Percentiles rank a stretch among this genome's conserved stretches.
Evolutionary conservation across 768 basidiomycete species (phyloP).

Genomic region (Porphyrellus cyaneotinctus): DNA sequence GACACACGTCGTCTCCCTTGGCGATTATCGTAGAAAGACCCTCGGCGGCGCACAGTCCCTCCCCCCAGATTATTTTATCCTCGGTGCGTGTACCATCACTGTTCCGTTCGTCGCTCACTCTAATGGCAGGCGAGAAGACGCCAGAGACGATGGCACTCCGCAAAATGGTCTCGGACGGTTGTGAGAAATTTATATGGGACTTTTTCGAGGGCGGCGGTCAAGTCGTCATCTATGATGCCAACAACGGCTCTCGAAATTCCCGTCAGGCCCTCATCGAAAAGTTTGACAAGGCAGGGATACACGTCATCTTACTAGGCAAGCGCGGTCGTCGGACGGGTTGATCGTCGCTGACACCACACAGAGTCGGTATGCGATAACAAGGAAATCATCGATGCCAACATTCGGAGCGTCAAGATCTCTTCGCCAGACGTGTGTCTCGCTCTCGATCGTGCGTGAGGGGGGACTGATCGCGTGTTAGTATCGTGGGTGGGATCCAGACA

Average conservation of each 20-base stretch:
- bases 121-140: constrained; percentile 64
- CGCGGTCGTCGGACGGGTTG: not conserved
- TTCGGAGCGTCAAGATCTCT: constrained; percentile 94
- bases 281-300: constrained; percentile 82
- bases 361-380: constrained; percentile 90
- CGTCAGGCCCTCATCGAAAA: constrained; percentile 75
- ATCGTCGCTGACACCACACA: constrained; percentile 31
- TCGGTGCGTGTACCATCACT: constrained; percentile 43
- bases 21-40: constrained; percentile 89
- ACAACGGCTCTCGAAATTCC: constrained; percentile 73
- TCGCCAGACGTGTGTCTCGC: constrained; percentile 81
- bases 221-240: constrained; percentile 98
- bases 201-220: constrained; percentile 87
- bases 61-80: constrained; percentile 88
- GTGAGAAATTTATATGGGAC: constrained; percentile 85
- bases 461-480: constrained; percentile 54
- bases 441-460: not conserved
- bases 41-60: constrained; percentile 85
- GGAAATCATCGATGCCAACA: constrained; percentile 91
- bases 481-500: constrained; percentile 86
- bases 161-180: constrained; percentile 69
- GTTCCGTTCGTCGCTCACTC: not conserved
- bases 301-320: constrained; percentile 90
- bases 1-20: constrained; percentile 89
- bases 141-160: constrained; percentile 77